phyloP scores from a whole-genome alignment of 148 eudicot species.

The Selenicereus undatus region DNA sequence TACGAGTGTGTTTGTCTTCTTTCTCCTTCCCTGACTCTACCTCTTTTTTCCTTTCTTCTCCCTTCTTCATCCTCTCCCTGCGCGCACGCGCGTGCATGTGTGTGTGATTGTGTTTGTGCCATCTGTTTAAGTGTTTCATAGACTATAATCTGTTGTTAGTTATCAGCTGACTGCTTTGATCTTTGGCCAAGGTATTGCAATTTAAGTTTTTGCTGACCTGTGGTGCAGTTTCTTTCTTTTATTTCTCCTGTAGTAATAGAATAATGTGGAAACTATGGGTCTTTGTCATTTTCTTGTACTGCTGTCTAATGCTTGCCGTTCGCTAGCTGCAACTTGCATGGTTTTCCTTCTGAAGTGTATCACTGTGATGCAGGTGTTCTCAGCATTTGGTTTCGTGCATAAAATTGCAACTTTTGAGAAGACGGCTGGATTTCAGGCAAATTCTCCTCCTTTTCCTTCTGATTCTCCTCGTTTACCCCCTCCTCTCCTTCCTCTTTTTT shows the following conservation, averaged over 20 bases:
- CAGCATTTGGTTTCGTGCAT: slow-evolving; percentile 94
- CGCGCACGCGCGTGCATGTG: not conserved
- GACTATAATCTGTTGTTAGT: not conserved
- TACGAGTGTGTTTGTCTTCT: slow-evolving; percentile 97
- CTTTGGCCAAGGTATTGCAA: no score
- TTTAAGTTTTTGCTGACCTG: not conserved
- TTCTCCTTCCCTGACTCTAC: slow-evolving; percentile 54
- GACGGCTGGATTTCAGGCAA: slow-evolving; percentile 95
- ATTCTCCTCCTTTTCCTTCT: not conserved
- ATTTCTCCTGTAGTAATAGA: not conserved
- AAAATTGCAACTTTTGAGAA: slow-evolving; percentile 97
- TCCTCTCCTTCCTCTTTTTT: not conserved
- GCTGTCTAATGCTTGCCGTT: not conserved
- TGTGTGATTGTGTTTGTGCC: not conserved
- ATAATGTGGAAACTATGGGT: not conserved
- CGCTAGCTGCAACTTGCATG: not conserved
- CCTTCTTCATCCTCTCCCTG: slow-evolving; percentile 54
- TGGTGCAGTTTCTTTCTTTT: not conserved
- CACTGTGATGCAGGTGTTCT: slow-evolving; percentile 68
- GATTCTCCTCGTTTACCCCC: not conserved
- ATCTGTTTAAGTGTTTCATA: not conserved
- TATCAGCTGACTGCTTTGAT: not conserved
- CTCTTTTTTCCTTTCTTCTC: slow-evolving; percentile 29
- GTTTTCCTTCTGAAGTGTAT: slow-evolving; percentile 20
- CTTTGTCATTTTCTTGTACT: not conserved